Base-by-base conservation (phyloP, 2,329 filamentous ascomycete species). In the Aspergillus fructus region DNA sequence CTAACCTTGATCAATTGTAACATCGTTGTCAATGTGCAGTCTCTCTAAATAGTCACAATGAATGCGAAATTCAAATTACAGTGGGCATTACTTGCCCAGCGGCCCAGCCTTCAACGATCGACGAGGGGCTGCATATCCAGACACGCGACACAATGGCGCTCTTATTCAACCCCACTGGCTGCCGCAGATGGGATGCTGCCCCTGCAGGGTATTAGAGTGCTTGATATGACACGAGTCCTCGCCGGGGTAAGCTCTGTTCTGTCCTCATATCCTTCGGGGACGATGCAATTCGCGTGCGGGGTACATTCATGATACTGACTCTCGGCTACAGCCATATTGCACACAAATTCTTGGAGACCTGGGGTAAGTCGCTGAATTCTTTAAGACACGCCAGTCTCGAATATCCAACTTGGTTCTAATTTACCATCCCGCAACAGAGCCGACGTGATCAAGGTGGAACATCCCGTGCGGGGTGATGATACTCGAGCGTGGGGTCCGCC, bases 401-500 rank as follows among this genome's bases (percentile, higher is more conserved):
- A 5, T 19, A 1, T 13, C 51, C 17, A 43, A 27, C 5, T 19
- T 37, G 8, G 23, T 27, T 17, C 39, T 39, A 24, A 50, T 17
- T 52, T 5, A 11, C 27, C 17, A 5, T 41, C 33, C n/a, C 30
- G 15, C 21, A 62, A 58, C 66, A 96, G 92, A 62, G 94, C 94
- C 64, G 93, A 99, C 73, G 87, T 99, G 33, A 96, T 99, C 77
- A 99, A 99, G 76, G 85, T 99, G 60, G 94, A 99, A 76, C 94
- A 99, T 74, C 94, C 94, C 4, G 86, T 86, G 5, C 84, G 91
- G 56, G 94, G 91, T 39, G 94, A 99, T 71, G 94, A 99, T 71
- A 99, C 94, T 9, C 82, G 94, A 68, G 93, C 93, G 50, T 99
- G 94, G 94, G 94, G 94, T 0, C 94, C 94, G 23, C 94, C 94